Conservation (phyloP, 2,329 filamentous ascomycete species). For the Fusarium albidum region DNA sequence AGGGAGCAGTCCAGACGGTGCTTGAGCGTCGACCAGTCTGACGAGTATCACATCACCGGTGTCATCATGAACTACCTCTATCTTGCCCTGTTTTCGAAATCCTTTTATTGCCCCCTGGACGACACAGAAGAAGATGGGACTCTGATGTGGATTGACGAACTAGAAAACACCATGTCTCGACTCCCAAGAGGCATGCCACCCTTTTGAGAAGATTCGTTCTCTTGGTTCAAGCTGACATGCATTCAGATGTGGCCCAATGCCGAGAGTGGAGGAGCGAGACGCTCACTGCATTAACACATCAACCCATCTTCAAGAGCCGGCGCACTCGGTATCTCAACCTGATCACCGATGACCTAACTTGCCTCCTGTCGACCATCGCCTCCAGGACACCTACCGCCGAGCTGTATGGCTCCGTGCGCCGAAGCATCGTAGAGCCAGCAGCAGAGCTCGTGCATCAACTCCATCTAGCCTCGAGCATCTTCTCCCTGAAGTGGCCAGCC, state of each 20-base stretch:
- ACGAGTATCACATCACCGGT: slow-evolving; percentile 47
- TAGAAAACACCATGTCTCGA: slow-evolving; percentile 45
- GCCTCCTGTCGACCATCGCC: slow-evolving; percentile 42
- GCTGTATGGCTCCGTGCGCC: slow-evolving; percentile 44
- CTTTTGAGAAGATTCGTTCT: neutral
- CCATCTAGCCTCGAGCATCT: slow-evolving; percentile 46
- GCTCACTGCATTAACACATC: slow-evolving; percentile 44
- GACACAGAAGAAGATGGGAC: slow-evolving; percentile 43
- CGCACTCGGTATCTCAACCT: slow-evolving; percentile 40
- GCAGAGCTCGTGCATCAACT: slow-evolving; percentile 47
- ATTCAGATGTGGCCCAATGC: slow-evolving; percentile 44
- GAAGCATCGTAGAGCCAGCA: slow-evolving; percentile 46
- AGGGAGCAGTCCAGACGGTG: slow-evolving; percentile 47
- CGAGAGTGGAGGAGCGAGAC: slow-evolving; percentile 50
- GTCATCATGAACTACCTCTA: slow-evolving; percentile 50
- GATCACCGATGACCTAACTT: slow-evolving; percentile 46
- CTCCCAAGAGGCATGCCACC: slow-evolving; percentile 43
- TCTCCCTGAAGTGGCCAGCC: slow-evolving; percentile 49
- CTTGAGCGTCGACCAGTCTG: slow-evolving; percentile 42
- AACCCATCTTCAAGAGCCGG: slow-evolving; percentile 43
- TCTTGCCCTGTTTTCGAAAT: slow-evolving; percentile 46
- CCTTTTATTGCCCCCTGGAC: slow-evolving; percentile 49
- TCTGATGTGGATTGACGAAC: slow-evolving; percentile 44
- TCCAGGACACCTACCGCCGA: slow-evolving; percentile 40
- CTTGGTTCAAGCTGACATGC: slow-evolving; percentile 12